Evolutionary conservation across 2,329 filamentous ascomycete species (phyloP), one percentile per base, ranked within the genome.

Genomic region (Epichloe scottii): DNA sequence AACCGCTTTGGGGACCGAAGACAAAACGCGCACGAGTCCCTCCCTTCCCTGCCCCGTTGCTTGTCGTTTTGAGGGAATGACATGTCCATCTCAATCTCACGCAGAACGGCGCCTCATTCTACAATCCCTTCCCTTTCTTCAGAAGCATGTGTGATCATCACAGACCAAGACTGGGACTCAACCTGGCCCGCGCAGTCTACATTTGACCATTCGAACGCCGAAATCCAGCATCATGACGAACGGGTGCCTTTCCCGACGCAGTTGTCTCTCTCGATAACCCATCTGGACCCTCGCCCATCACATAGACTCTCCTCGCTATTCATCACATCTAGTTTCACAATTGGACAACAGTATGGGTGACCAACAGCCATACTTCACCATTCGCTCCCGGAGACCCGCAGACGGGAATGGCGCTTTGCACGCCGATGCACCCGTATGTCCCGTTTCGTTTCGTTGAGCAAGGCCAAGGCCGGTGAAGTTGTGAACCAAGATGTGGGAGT

Each of bases 291-390:
- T 30, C 30, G 10, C 5, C 6, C 15, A 14, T 47, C 45, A 8
- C 21, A 38, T 39, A n/a, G 11, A 11, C 12, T 17, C 6, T 41
- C 12, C 23, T 33, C 37, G 10, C 21, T 12, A 5, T 8, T n/a
- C n/a, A 33, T 34, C 30, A 12, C 15, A 21, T 44, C 41, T 44
- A 10, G 23, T 6, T 45, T 37, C 15, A n/a, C n/a, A n/a, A 23
- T 19, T 10, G 34, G 17, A 34, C 8, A 8, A 4, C 14, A 46
- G 34, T 39, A 74, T 75, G 71, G 65, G 64, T 51, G 68, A 71
- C 51, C 65, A 68, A 44, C 66, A 68, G 53, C 70, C 75, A 15
- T 80, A 79, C 59, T 68, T 78, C 51, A 77, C 76, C 42, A 73
- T 79, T 58, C 71, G 72, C 59, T 72, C 76, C 50, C 68, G 74